A percentile compares a stretch with the other conserved stretches of the same genome.
Conservation (phyloP, 495 filamentous ascomycete species). For the Talaromyces ruber region DNA sequence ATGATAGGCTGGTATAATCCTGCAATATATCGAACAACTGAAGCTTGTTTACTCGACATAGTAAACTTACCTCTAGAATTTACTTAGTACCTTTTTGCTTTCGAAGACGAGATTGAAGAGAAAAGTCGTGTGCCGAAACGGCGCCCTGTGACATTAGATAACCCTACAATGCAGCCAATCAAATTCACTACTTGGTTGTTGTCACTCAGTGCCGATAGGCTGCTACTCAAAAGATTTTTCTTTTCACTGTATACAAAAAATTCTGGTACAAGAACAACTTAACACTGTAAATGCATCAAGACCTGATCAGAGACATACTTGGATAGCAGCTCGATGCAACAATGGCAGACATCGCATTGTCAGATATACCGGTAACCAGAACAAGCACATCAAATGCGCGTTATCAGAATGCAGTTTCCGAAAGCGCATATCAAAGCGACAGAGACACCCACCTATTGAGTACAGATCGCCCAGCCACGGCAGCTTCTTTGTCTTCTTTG, state of each 20-base stretch:
- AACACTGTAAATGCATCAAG: not conserved
- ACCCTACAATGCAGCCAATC: not conserved
- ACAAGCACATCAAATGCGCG: not conserved
- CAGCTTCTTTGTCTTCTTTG: not conserved
- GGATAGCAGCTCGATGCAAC: not conserved
- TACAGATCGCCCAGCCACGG: not conserved
- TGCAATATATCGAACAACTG: no score
- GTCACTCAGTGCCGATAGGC: not conserved
- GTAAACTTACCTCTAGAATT: no score
- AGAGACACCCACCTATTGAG: not conserved
- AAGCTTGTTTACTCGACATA: no score
- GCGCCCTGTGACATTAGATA: not conserved
- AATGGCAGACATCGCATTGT: not conserved
- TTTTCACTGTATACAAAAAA: not conserved
- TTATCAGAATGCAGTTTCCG: not conserved
- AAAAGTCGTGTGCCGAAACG: not conserved
- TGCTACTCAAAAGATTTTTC: not conserved
- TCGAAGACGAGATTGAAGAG: not conserved
- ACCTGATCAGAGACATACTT: not conserved
- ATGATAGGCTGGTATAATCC: no score
- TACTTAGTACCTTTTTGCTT: no score
- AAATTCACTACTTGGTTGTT: not conserved
- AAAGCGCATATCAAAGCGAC: not conserved
- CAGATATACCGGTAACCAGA: not conserved
- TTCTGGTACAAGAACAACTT: not conserved